Evolutionary conservation across 805 yeast genomes (phyloP), one percentile per base, ranked within the genome.

Genomic region (Pichia ethanolica): DNA sequence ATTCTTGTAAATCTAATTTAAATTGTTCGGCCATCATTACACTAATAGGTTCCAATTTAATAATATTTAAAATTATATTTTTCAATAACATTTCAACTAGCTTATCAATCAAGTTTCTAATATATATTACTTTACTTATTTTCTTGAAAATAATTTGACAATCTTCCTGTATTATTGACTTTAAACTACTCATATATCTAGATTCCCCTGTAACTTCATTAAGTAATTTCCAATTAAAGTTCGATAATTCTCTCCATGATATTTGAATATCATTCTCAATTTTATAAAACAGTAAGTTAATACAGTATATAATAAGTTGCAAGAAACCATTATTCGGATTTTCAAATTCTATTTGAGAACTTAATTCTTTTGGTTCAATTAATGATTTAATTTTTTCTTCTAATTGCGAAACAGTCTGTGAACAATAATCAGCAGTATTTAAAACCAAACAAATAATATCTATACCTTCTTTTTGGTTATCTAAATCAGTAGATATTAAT

Each of bases 361-460:
- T 59, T 45, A 65, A 65, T 25, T 66, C 64, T 13, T 64, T 59
- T 14, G 67, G 64, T 39, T 54, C 47, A 55, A 63, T 71, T 58
- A 66, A 68, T 62, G 64, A 74, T 57, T 42, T 70, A 70, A 61
- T 65, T 56, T 79, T 79, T 28, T 83, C 86, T 56, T 82, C 89
- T 42, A 93, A 68, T 61, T 93, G 97, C 11, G 74, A 75, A 2
- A 83, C 78, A 3, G 96, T 93, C 10, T 79, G 72, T 14, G 87
- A 78, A 51, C 96, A 83, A 63, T 90, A 93, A 62, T 91, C 96
- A 1, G 96, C 89, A 0, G 99, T 91, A 57, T 89, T 88, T 35
- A 91, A 68, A 9, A 89, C 76, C 61, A 88, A 69, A 32, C 93
- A 82, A 1, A 86, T 72, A 51, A 84, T 78, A 41, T 74, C 75